Evolutionary conservation across 2,329 filamentous ascomycete genomes (phyloP).

Genomic region (Phoma sp.): DNA sequence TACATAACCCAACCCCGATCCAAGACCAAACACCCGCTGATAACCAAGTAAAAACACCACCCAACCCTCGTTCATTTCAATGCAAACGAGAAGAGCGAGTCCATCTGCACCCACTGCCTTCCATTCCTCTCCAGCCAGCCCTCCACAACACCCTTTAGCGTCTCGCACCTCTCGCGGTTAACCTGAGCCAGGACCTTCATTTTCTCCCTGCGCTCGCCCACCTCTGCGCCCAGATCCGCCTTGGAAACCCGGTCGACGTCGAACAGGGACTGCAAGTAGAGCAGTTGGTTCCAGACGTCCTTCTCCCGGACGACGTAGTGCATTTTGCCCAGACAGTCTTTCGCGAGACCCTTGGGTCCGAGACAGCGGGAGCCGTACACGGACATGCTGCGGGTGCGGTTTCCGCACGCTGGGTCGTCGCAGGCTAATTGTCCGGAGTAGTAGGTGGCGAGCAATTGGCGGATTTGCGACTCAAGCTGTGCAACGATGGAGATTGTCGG

Average conservation of each 20-base stretch:
- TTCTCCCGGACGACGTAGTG: conserved; percentile 86
- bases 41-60: not conserved
- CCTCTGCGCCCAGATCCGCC: conserved; percentile 58
- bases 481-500: conserved; percentile 77
- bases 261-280: conserved; percentile 85
- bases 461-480: conserved; percentile 85
- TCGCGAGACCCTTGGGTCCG: conserved; percentile 82
- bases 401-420: conserved; percentile 85
- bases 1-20: not conserved
- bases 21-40: conserved; percentile 3
- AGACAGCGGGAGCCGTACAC: conserved; percentile 92
- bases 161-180: conserved; percentile 80
- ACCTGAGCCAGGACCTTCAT: conserved; percentile 73
- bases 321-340: conserved; percentile 87
- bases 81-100: conserved; percentile 75
- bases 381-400: conserved; percentile 86
- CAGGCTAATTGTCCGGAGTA: conserved; percentile 93
- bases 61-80: conserved; percentile 33
- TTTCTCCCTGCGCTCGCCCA: conserved; percentile 61
- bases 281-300: conserved; percentile 89
- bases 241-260: conserved; percentile 82
- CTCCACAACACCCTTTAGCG: conserved; percentile 78
- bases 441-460: conserved; percentile 78
- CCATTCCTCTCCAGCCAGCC: conserved; percentile 89
- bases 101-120: conserved; percentile 92